Evolutionary conservation across 371 early-diverging fungal species (phyloP).

Genomic region (Mortierella sp.): DNA sequence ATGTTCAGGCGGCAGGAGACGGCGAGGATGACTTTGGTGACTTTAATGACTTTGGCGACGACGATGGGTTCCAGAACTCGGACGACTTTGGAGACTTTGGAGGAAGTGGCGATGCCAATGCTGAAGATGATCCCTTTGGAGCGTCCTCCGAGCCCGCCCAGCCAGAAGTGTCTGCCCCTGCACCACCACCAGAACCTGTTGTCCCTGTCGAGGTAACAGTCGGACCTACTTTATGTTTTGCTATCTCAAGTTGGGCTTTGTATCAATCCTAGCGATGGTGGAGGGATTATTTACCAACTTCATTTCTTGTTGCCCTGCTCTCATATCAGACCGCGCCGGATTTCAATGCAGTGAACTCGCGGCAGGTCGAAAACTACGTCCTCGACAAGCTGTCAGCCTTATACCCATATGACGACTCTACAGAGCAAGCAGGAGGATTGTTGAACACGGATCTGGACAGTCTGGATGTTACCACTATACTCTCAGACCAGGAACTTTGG

Average conservation of each 20-base stretch:
- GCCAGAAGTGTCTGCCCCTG: not conserved
- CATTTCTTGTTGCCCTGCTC: not conserved
- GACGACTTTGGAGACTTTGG: conserved; percentile 52
- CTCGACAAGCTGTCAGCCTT: conserved; percentile 31
- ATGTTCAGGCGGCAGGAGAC: conserved; percentile 19
- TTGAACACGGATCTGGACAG: conserved; percentile 38
- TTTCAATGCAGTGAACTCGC: conserved; percentile 51
- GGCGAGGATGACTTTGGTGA: conserved; percentile 54
- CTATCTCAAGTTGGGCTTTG: not conserved
- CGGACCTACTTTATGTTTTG: not conserved
- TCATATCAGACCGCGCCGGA: conserved; percentile 42
- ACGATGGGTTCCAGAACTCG: conserved; percentile 32
- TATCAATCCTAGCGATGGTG: not conserved
- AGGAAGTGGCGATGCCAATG: conserved; percentile 10
- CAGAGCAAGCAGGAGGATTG: conserved; percentile 3
- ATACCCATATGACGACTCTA: conserved; percentile 35
- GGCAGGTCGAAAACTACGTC: conserved; percentile 50
- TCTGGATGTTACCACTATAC: conserved; percentile 22
- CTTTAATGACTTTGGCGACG: conserved; percentile 53
- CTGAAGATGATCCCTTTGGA: conserved; percentile 22
- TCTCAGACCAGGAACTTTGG: conserved; percentile 50
- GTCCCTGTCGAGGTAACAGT: conserved; percentile 29
- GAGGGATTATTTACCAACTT: not conserved
- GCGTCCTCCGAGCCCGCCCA: conserved; percentile 8
- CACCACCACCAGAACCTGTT: conserved; percentile 8